These are phyloP conservation scores for Phytophthora melonis DNA, from an alignment of 352 stramenopile species.

Conservation along the genomic window DNA sequence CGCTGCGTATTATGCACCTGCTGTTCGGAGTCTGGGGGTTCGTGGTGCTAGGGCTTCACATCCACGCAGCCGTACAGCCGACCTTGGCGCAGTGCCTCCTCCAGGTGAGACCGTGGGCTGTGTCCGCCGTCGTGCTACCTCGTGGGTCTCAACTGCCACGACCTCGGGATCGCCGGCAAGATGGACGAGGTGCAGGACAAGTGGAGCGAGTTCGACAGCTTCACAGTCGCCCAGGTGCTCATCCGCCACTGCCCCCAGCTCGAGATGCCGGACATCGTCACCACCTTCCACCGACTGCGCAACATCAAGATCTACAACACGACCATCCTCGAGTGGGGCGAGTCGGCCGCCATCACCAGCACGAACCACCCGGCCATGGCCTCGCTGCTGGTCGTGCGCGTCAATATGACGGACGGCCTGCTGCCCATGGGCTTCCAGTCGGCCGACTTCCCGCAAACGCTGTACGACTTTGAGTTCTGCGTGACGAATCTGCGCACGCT, in stretches of 20 bases:
- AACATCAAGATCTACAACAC: conserved; percentile 5
- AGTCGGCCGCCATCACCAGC: conserved; percentile 7
- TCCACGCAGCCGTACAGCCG: not conserved
- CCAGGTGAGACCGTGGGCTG: not conserved
- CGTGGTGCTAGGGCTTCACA: not conserved
- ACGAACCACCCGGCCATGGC: not conserved
- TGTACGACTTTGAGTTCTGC: conserved; percentile 10
- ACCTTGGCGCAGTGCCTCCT: not conserved
- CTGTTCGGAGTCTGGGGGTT: not conserved
- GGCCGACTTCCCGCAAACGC: not conserved
- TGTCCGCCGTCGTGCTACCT: conserved; percentile 13
- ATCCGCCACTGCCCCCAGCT: not conserved
- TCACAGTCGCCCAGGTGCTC: not conserved
- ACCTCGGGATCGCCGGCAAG: conserved; percentile 9
- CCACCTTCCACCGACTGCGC: not conserved
- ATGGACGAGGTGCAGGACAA: conserved; percentile 8
- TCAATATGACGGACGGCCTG: conserved; percentile 5
- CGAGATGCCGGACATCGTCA: not conserved
- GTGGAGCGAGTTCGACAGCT: conserved; percentile 24
- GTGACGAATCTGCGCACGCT: not conserved
- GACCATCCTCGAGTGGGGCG: not conserved
- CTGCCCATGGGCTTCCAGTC: not conserved
- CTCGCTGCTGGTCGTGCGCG: not conserved
- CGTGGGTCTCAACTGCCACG: conserved; percentile 35
- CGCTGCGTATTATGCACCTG: not conserved